Conservation (phyloP, 2,329 filamentous ascomycete species). For the Colletotrichum cereale region DNA sequence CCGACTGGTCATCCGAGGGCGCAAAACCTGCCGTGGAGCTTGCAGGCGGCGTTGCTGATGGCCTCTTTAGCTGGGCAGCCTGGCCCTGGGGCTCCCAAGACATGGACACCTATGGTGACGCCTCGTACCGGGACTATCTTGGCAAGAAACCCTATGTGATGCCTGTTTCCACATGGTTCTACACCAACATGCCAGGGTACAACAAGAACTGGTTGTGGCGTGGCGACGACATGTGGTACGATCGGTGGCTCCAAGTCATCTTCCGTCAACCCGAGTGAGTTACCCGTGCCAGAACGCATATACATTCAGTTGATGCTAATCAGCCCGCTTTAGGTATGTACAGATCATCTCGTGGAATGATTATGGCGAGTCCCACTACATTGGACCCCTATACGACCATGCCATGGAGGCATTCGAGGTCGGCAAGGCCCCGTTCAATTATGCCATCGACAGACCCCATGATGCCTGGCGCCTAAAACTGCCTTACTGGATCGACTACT, state of each 20-base stretch:
- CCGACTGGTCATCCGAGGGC: constrained; percentile 56
- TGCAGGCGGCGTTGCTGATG: constrained; percentile 45
- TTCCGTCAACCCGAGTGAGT: constrained; percentile 67
- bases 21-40: constrained; percentile 39
- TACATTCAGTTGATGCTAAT: background rate
- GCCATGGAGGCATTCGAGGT: constrained; percentile 36
- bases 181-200: constrained; percentile 66
- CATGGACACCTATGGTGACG: constrained; percentile 41
- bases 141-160: constrained; percentile 68
- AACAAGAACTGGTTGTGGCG: constrained; percentile 70
- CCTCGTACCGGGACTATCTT: constrained; percentile 40
- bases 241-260: constrained; percentile 68
- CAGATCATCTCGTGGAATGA: constrained; percentile 59
- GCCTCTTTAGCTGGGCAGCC: constrained; percentile 52
- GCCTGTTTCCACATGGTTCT: constrained; percentile 70
- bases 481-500: constrained; percentile 62
- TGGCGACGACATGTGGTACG: constrained; percentile 68
- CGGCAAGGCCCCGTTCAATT: constrained; percentile 56
- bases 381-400: constrained; percentile 57
- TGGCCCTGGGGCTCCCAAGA: constrained; percentile 48
- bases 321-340: constrained; percentile 51
- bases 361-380: constrained; percentile 67
- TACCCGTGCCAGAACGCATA: too few species aligned
- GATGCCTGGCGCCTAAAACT: constrained; percentile 63
- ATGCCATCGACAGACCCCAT: constrained; percentile 62